These are phyloP conservation scores for Leavenworthia alabamica DNA, from an alignment of 345 rosid species.

Conservation along the genomic window DNA sequence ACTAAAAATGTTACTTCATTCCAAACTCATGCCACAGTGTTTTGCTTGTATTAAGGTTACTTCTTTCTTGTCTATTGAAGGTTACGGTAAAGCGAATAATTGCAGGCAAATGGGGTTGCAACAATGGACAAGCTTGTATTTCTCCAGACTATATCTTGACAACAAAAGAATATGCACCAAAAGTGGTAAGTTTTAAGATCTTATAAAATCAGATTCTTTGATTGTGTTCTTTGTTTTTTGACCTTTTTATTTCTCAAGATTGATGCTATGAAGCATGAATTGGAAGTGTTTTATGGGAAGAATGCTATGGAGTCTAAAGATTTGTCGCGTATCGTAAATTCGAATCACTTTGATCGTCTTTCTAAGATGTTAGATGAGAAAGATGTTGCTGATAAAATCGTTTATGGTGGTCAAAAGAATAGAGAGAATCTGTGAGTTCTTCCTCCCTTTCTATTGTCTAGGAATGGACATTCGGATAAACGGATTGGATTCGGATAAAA, in stretches of 20 bases:
- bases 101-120: conserved; percentile 84
- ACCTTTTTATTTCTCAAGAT: conserved; percentile 39
- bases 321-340: conserved; percentile 73
- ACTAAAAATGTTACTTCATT: too few relatives aligned
- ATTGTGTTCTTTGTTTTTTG: conserved; percentile 6
- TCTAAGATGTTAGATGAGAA: conserved; percentile 75
- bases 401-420: conserved; percentile 77
- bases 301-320: conserved; percentile 73
- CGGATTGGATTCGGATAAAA: too few relatives aligned
- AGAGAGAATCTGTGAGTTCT: conserved; percentile 58
- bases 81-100: conserved; percentile 73
- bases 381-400: conserved; percentile 70
- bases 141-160: conserved; percentile 83
- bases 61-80: too few relatives aligned
- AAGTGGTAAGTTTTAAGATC: conserved; percentile 54
- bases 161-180: conserved; percentile 58
- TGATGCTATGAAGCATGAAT: conserved; percentile 50
- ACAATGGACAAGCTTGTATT: conserved; percentile 89
- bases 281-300: conserved; percentile 70
- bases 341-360: conserved; percentile 70
- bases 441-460: neutral
- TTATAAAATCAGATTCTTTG: conserved; percentile 9
- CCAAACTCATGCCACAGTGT: too few relatives aligned
- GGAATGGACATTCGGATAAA: too few relatives aligned
- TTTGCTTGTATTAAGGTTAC: too few relatives aligned